phyloP scores from a whole-genome alignment of 1,284 basidiomycete species.

The Paramarasmius palmivorus region DNA sequence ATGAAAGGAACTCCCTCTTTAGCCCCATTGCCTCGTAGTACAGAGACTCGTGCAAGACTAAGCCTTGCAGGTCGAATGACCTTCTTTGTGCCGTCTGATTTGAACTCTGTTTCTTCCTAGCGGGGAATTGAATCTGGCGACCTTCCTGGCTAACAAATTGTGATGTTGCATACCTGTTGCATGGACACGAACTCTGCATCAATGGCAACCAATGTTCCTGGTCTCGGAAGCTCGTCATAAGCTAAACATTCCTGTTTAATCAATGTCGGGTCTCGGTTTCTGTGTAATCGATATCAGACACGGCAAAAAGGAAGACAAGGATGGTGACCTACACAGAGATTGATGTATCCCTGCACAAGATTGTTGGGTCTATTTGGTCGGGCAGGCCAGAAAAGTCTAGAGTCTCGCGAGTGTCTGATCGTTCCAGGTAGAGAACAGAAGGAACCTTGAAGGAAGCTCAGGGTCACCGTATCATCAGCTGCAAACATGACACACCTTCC shows the following conservation, averaged over 20 bases:
- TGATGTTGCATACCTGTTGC: slow-evolving; percentile 67
- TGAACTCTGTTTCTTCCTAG: slow-evolving; percentile 92
- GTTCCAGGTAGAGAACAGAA: slow-evolving; percentile 85
- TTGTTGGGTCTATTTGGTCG: slow-evolving; percentile 67
- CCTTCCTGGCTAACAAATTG: not conserved
- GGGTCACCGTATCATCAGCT: not conserved
- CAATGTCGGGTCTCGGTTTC: slow-evolving; percentile 71
- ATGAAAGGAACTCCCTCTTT: slow-evolving; percentile 90
- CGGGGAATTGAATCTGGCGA: slow-evolving; percentile 8
- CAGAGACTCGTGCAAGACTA: slow-evolving; percentile 93
- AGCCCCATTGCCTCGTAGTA: slow-evolving; percentile 82
- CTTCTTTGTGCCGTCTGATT: slow-evolving; percentile 93
- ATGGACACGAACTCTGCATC: slow-evolving; percentile 98
- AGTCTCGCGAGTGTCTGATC: slow-evolving; percentile 58
- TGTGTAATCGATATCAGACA: slow-evolving; percentile 62
- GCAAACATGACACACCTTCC: slow-evolving; percentile 70
- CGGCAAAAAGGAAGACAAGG: slow-evolving; percentile 1
- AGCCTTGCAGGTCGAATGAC: slow-evolving; percentile 90
- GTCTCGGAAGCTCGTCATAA: slow-evolving; percentile 79
- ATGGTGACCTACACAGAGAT: slow-evolving; percentile 58
- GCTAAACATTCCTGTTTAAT: slow-evolving; percentile 81
- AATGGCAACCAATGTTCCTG: slow-evolving; percentile 90
- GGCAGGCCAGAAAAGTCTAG: slow-evolving; percentile 74
- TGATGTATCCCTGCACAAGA: slow-evolving; percentile 85
- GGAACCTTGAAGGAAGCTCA: slow-evolving; percentile 61